Evolutionary conservation across 176 grass and related monocot genomes (phyloP), one percentile per base, ranked within the genome.

Genomic region (Paspalum vaginatum): DNA sequence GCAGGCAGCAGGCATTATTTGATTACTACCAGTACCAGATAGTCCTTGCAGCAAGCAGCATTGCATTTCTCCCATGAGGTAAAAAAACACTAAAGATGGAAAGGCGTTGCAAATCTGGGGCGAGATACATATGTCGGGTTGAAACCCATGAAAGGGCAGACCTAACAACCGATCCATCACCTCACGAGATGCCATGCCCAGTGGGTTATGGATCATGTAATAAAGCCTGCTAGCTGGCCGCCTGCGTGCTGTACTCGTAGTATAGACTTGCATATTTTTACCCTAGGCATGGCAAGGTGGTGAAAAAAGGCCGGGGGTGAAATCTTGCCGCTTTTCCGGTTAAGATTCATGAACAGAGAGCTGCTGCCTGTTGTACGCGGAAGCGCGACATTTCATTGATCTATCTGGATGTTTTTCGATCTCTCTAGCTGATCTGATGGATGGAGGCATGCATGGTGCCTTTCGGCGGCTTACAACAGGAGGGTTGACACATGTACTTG

Each of bases 41-140:
- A 32, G 32, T 32, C 32, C 32, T 32, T 32, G 32, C n/a, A n/a
- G n/a, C n/a, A n/a, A n/a, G 18, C 27, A 72, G 58, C 15, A 32
- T 32, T 55, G 65, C 21, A 17, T 82, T 64, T 56, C 55, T 76
- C 65, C 24, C 47, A 10, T 11, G 58, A 75, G 38, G 76, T 68
- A 74, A 70, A 20, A 15, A 43, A 8, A 42, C 48, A 6, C 0
- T 4, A 11, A 73, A 16, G 22, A 52, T 39, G 25, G 48, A 85
- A 81, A 89, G 77, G 81, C 76, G 24, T 18, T 72, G 27, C 72
- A 89, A 82, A 89, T 89, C 87, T 76, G 18, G 65, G 59, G 37
- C 1, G 78, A 81, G 83, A 89, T 89, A 72, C 51, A 89, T 77
- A 4, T 89, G 87, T 89, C 83, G 87, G 87, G 78, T 82, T 82